A percentile compares a stretch with the other conserved stretches of the same genome.
Conservation (phyloP, 108 stramenopile species). For the Aurantiochytrium sp. region DNA sequence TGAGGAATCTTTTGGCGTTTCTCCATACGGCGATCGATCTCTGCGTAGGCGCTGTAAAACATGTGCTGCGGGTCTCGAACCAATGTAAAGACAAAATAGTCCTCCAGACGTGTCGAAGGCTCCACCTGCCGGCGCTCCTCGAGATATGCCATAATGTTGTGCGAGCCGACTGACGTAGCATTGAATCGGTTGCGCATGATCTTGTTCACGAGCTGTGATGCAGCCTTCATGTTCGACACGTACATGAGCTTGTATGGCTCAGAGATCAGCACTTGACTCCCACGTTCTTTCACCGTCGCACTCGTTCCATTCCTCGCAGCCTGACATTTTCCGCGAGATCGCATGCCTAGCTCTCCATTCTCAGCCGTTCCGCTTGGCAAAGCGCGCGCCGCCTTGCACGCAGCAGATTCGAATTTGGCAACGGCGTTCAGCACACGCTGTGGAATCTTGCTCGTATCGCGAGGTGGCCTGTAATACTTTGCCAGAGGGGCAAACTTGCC, state of each 20-base stretch:
- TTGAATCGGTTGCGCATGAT: neutral
- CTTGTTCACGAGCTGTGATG: neutral
- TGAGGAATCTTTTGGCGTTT: neutral
- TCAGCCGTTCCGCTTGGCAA: neutral
- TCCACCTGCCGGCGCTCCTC: neutral
- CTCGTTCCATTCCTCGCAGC: neutral
- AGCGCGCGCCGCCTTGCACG: neutral
- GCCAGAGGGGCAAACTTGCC: neutral
- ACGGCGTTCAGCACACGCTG: neutral
- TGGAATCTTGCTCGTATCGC: neutral
- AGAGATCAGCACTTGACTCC: neutral
- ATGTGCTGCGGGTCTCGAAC: neutral
- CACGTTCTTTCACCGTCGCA: neutral
- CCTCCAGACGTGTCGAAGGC: neutral
- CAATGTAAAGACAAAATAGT: slow-evolving; percentile 1
- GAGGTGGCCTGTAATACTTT: neutral
- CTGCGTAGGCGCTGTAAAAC: neutral
- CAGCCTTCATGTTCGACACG: slow-evolving; percentile 8
- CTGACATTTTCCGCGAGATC: neutral
- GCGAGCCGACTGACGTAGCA: neutral
- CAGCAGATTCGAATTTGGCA: neutral
- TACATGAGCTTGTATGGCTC: neutral
- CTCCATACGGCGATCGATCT: neutral
- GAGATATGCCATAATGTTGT: neutral
- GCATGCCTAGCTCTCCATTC: neutral